Evolutionary conservation across 2,329 filamentous ascomycete species (phyloP), one percentile per base, ranked within the genome.

Genomic region (Penicillium frequentans): DNA sequence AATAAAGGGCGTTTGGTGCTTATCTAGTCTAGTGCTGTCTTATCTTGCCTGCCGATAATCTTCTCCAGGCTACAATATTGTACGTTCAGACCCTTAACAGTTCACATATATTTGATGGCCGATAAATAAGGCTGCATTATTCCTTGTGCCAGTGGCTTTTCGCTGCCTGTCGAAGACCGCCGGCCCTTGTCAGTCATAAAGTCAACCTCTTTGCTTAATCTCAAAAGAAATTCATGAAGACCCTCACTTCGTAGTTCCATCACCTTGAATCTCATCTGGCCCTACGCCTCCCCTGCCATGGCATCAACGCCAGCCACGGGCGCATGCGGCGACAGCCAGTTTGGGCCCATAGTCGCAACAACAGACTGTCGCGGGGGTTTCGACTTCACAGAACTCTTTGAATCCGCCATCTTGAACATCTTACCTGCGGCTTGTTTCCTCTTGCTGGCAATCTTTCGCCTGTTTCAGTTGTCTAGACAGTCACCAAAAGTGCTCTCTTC

Each of bases 341-440:
- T 59, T 54, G 60, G 56, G 2, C 59, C 59, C 6, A 44, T 54
- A 5, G 53, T 61, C 21, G 21, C 50, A 19, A 44, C 48, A 14
- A 21, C 43, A 13, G 33, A 35, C 33, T 64, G 60, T 54, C 59
- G 61, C 7, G 60, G 59, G 39, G 61, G 61, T 14, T 62, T 64
- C 47, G 61, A 64, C 56, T 64, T 64, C 43, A 64, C 61, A 1
- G 33, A 59, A 11, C 19, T 57, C 16, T 64, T 62, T 24, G 60
- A 64, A 29, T 46, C 59, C 11, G 39, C 27, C 11, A 57, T 64
- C 14, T 51, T 64, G 44, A 62, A 49, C 35, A 39, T 64, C n/a
- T 13, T 46, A 14, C 57, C 57, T 6, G 45, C 51, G 9, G 45
- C 48, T n/a, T 55, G 42, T 43, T 56, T 60, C 46, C 55, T 54